Evolutionary conservation across 495 filamentous ascomycete species (phyloP), one percentile per base, ranked within the genome.

Genomic region (Penicillium ucsense): DNA sequence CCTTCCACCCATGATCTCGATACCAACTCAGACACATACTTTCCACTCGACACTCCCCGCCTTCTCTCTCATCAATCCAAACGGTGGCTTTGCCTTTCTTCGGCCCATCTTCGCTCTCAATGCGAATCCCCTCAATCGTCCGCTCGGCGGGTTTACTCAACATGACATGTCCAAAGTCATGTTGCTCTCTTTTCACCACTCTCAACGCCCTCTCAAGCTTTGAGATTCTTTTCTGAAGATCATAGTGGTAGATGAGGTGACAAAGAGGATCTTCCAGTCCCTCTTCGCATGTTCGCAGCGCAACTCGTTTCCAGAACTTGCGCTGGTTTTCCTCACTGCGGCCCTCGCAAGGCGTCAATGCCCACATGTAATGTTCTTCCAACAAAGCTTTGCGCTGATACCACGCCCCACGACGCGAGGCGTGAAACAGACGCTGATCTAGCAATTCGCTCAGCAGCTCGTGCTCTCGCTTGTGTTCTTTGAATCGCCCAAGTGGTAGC

Each of bases 341-440:
- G 8, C 65, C 73, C 8, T 73, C 70, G 1, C 62, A 57, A 0
- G 80, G 69, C 1, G 72, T 76, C 3, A 86, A 57, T 1, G 73
- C 71, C 61, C 78, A 73, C 86, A 96, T 90, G 59, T 98, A 97
- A 53, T 90, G 88, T 64, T 98, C 92, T 67, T 98, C 92, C 11
- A 98, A 62, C 5, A 98, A 67, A 1, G 92, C 92, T 67, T 90
- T 95, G 10, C 92, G 86, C 63, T 96, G 89, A 59, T 96, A 97
- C 92, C 92, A 98, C 2, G 82, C 82, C 1, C 92, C 92, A 27
- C 91, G 81, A 29, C 91, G 77, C 9, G 88, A 77, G 35, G 84
- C 72, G 60, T 97, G 91, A 61, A 96, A 95, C 8, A 94, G 75
- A 4, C 76, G 79, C 56, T 97, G 92, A 11, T 62, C 63, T 3